Evolutionary conservation across 495 filamentous ascomycete genomes (phyloP).

Genomic region (Polyplosphaeria fusca): DNA sequence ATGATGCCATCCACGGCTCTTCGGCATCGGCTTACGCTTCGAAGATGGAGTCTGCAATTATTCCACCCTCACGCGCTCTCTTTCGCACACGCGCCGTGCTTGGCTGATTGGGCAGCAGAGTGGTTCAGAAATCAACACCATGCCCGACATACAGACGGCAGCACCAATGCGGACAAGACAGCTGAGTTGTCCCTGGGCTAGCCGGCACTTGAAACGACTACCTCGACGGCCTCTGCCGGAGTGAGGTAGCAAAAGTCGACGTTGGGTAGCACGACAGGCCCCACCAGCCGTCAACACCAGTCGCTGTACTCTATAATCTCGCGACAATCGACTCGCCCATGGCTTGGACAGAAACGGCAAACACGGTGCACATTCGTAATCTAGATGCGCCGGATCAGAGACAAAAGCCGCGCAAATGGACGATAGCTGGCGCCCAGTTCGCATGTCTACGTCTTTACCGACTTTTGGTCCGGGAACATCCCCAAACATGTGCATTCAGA

Average conservation of each 20-base stretch:
- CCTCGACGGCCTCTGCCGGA: background rate
- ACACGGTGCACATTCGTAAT: no score
- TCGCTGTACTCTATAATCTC: no score
- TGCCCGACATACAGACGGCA: background rate
- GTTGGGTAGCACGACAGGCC: background rate
- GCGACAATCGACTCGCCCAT: no score
- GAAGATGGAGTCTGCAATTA: no score
- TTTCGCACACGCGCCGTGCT: no score
- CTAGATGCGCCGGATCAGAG: no score
- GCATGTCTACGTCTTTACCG: background rate
- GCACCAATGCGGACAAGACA: background rate
- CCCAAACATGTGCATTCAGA: background rate
- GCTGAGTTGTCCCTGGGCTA: background rate
- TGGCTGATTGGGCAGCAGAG: background rate
- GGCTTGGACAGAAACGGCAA: no score
- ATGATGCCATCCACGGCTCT: background rate
- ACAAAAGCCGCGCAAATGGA: no score
- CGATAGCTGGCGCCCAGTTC: no score
- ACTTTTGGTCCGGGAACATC: background rate
- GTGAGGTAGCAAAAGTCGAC: background rate
- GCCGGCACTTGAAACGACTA: background rate
- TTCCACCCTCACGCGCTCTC: no score
- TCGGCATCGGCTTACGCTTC: background rate
- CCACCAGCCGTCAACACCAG: background rate
- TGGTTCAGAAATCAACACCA: background rate